Base-by-base conservation (phyloP, 768 basidiomycete species). In the Dentipellis sp. region DNA sequence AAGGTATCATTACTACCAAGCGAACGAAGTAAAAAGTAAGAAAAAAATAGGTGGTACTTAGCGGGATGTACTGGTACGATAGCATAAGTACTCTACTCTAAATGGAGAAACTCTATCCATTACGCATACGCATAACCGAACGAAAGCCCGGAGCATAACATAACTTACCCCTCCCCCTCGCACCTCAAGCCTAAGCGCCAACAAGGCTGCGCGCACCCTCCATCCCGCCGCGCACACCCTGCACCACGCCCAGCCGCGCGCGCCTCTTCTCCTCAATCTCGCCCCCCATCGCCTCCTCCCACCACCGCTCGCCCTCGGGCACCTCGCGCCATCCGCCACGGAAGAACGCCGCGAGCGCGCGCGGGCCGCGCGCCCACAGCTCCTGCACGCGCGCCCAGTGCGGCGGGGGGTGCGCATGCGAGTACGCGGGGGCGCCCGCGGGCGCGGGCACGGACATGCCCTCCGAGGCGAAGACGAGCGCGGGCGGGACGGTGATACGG, bases 401-500 rank as follows among this genome's bases (percentile, higher is more conserved):
- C 10, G 79, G 79, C 17, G 79, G 80, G 9, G 75, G 79, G 53
- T 73, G 72, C 29, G 63, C 53, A 48, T 42, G 68, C 2, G 75
- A 78, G 64, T 75, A 76, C 36, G 40, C 54, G 42, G 46, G 45
- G n/a, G 10, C 29, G 34, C 52, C 53, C n/a, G 50, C 52, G 59
- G 52, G n/a, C 45, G 58, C 63, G 4, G 71, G 67, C 21, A 64
- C 62, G 42, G 65, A 64, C 60, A 84, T 81, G 0, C 88, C 88
- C 57, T 84, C 81, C 1, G 71, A 60, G 1, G 81, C 84, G 36
- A 88, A 67, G 10, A 78, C 77, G 58, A 91, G 56, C 3, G 75
- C 74, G 11, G 88, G 88, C 1, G 88, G 88, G 54, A 88, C 75
- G 17, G 86, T 89, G 58, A 90, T 83, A 1, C 87, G 78, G 0